phyloP scores from a whole-genome alignment of 495 filamentous ascomycete species.

The Aspergillus ellipticus region DNA sequence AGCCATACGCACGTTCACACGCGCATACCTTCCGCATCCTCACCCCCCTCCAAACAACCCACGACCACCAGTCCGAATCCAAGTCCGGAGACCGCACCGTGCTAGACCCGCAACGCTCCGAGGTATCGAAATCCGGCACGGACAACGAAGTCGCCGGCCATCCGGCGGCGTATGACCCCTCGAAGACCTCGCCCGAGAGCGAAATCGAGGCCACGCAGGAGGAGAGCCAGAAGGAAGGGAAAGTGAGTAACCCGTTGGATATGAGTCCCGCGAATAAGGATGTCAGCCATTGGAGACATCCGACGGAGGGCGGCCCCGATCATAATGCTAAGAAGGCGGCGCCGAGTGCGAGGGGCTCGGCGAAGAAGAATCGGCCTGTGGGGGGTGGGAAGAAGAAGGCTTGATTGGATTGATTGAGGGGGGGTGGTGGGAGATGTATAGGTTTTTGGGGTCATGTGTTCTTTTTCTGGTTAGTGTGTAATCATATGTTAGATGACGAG shows the following conservation, averaged over 20 bases:
- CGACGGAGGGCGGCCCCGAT: constrained; percentile 47
- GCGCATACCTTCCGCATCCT: background rate
- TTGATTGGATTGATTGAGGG: background rate
- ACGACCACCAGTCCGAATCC: constrained; percentile 18
- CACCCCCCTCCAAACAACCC: constrained; percentile 6
- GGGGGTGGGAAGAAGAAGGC: constrained; percentile 6
- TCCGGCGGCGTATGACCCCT: constrained; percentile 55
- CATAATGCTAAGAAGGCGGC: constrained; percentile 34
- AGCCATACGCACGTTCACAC: no score
- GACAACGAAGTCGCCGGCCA: constrained; percentile 51
- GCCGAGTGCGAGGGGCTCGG: constrained; percentile 44
- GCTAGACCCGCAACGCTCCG: constrained; percentile 51
- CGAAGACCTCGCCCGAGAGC: constrained; percentile 53
- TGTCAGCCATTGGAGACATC: constrained; percentile 45
- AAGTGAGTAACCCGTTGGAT: constrained; percentile 48
- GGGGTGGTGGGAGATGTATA: background rate
- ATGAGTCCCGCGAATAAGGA: constrained; percentile 59
- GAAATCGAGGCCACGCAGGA: constrained; percentile 41
- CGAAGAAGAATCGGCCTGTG: constrained; percentile 43
- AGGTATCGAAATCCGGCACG: constrained; percentile 56
- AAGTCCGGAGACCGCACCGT: constrained; percentile 52
- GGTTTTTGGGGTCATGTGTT: background rate
- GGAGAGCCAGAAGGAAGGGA: constrained; percentile 27
- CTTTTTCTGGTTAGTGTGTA: background rate
- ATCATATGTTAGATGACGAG: no score